Evolutionary conservation across 148 eudicot genomes (phyloP), one percentile per base, ranked within the genome.

Genomic region (Nepenthes gracilis): DNA sequence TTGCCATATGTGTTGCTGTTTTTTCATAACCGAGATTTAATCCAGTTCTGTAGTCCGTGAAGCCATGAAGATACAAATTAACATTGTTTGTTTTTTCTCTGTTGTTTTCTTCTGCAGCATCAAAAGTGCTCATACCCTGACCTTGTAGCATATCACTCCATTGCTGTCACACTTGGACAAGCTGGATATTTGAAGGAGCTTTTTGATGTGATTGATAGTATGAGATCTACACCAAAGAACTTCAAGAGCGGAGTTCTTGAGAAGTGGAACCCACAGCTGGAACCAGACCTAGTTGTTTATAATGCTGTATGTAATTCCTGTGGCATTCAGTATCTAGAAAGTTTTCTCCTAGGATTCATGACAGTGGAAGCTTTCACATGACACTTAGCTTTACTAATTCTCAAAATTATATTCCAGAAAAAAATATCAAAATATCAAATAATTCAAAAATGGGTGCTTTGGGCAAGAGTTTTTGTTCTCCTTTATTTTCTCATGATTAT

Each of bases 91-190:
- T 40, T 13, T 38, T n/a, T 50, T 23, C 69, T 47, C 45, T 68
- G 58, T 54, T 57, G 5, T 38, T 52, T 57, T 61, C 34, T 70
- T 63, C 63, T 68, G 32, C 84, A 92, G 96, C 76, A 82, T 69
- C 75, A 80, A 56, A 69, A 72, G 78, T 72, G 82, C 67, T 71
- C 94, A 3, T 92, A 92, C 74, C 98, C 98, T 5, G 98, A 92
- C 71, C 71, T 80, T 68, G 91, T 87, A 35, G 79, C 96, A 57
- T 92, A 92, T 80, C 94, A 61, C 60, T 83, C 83, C 33, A 80
- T 92, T 66, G 90, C 94, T 74, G 86, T 92, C 64, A 92, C 86
- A 66, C 98, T 92, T 74, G 98, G 98, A 71, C 94, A 88, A 85
- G 96, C 94, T 35, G 98, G 98, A 59, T 76, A 92, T 76, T 74